phyloP scores from a whole-genome alignment of 176 grass and related monocot genomes.

The Musa beccarii region DNA sequence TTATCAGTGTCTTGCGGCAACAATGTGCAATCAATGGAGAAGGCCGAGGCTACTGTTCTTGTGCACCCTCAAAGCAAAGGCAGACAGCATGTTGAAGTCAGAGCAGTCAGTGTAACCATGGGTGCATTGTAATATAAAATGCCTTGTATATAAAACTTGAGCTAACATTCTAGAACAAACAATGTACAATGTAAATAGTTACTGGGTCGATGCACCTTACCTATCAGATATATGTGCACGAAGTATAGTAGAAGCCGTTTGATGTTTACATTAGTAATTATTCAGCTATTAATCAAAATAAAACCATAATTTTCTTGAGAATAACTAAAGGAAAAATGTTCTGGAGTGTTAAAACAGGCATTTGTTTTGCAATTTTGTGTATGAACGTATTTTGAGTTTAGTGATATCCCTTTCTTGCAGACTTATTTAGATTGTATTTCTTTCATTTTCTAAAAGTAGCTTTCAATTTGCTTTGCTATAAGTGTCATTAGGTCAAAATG shows the following conservation, averaged over 20 bases:
- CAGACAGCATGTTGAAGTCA: conserved; percentile 49
- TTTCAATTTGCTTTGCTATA: no score
- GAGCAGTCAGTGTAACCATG: conserved; percentile 46
- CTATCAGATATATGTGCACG: neutral
- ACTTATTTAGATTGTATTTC: no score
- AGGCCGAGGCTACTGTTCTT: conserved; percentile 41
- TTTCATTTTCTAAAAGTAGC: no score
- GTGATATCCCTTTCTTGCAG: no score
- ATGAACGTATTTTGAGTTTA: no score
- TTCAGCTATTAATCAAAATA: no score
- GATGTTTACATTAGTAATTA: no score
- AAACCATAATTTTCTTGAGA: no score
- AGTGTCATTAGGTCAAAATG: no score
- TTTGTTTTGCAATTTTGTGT: no score
- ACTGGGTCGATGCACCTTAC: neutral
- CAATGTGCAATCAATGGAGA: conserved; percentile 26
- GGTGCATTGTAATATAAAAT: conserved; percentile 7
- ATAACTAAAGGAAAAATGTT: no score
- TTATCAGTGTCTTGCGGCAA: conserved; percentile 33
- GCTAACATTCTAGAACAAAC: neutral
- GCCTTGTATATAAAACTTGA: neutral
- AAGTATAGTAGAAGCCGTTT: neutral
- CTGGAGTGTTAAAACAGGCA: no score
- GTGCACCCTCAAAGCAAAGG: conserved; percentile 42
- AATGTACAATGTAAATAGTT: neutral